Evolutionary conservation across 495 filamentous ascomycete genomes (phyloP), one percentile per base, ranked within the genome.

Genomic region (Aspergillus funiculosus): DNA sequence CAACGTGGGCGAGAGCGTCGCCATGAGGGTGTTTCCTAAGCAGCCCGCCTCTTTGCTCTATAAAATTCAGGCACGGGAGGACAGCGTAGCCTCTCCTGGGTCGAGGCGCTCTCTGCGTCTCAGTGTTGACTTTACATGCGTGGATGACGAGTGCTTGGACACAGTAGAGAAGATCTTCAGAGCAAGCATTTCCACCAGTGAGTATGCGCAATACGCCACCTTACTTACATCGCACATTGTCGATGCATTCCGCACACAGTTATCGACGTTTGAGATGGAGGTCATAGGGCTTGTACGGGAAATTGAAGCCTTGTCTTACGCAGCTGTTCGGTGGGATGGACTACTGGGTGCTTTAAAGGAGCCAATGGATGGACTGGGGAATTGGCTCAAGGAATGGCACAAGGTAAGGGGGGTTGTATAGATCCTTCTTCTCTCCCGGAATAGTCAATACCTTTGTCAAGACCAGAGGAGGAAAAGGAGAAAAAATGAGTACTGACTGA

Each of bases 21-120:
- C 81, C 6, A 65, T 84, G 10, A 62, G 81, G 30, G 78, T 95
- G 6, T 94, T 89, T 59, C 77, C 84, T 2, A 83, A 81, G 41
- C 86, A 94, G 51, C 87, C 94, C 0, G 82, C 85, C 3, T 83
- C 82, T 18, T 65, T 95, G n/a, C 68, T 87, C 1, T 95, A 92
- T 64, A 87, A 86, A 59, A 87, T 95, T 43, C 60, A 58, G 9
- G 61, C 52, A 19, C 50, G 53, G 25, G 46, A 50, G 4, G 47
- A 55, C 17, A 57, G 55, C 21, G 56, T 66, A 7, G 24, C 48
- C 13, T 50, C 53, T 7, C 76, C 72, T 50, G 73, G 73, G 21
- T 60, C 70, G 5, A 52, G 50, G 39, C 63, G 59, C 34, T 67
- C 63, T 18, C 67, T 96, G 43, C 77, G 78, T 17, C 73, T 98